Evolutionary conservation across 1,139 yeast species (phyloP), one percentile per base, ranked within the genome.

Genomic region (Zygoascus sp.): DNA sequence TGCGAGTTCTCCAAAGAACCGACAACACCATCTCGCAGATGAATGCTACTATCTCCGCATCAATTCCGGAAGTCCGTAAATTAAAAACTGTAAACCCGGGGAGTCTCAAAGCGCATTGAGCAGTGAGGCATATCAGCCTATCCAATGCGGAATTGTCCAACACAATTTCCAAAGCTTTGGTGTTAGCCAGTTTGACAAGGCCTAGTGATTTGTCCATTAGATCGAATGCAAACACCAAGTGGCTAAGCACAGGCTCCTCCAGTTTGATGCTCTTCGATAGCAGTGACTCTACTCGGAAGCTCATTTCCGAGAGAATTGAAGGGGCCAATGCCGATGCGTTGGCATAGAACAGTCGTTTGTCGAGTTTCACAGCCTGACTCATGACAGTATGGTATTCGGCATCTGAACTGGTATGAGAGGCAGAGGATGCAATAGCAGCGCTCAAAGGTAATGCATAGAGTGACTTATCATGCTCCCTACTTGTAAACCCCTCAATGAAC

Each of bases 1-100:
- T 34, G 11, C 32, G 32, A 9, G 40, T 22, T 25, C 30, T 42
- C 44, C 44, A 42, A 17, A 42, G 38, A 17, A 42, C 38, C 17
- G 39, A 22, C 9, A 42, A 27, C 4, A 42, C 16, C 22, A 42
- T 5, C 28, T 42, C 44, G 10, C 34, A 34, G 2, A 42, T 25
- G 8, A 42, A 16, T 3, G 44, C 40, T 32, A 19, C 32, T 20
- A 42, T 10, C n/a, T 32, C 17, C 9, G 32, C 15, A 11, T 16
- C 16, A 8, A 42, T 19, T 3, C 15, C 36, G 3, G 36, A 30
- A 2, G 10, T 11, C 9, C 13, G 22, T 13, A 40, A 15, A 15
- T 16, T 15, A 20, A 20, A 30, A 30, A 30, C 5, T 13, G 35
- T 19, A 13, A 30, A 16, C 19, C 22, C 8, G 7, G n/a, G 23